phyloP scores from a whole-genome alignment of 257 asterid species.

The Nicotiana benthamiana region DNA sequence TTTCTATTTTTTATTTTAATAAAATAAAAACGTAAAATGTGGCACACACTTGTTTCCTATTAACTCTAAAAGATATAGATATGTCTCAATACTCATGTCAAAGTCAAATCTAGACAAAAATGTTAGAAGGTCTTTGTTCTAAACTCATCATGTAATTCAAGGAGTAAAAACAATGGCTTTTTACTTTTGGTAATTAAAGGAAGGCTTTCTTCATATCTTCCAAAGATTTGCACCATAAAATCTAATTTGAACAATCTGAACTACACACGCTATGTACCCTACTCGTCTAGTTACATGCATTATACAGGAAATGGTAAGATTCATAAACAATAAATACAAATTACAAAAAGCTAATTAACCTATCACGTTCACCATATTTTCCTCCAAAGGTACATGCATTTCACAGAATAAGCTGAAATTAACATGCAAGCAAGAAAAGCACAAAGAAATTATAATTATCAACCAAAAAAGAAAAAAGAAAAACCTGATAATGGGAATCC shows the following conservation, averaged over 20 bases:
- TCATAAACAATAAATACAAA: not conserved
- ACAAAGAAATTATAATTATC: not conserved
- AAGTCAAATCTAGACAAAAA: not conserved
- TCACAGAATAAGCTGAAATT: not conserved
- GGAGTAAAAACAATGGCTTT: not conserved
- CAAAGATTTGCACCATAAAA: not conserved
- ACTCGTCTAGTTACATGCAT: not conserved
- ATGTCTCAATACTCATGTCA: not conserved
- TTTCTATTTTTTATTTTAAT: not conserved
- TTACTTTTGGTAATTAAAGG: not conserved
- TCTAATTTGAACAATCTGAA: not conserved
- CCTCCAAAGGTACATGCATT: not conserved
- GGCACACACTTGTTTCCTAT: not conserved
- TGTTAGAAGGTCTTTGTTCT: not conserved
- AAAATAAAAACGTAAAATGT: not conserved
- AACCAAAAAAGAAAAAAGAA: not conserved
- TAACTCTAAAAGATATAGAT: not conserved
- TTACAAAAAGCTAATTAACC: not conserved
- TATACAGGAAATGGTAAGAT: not conserved
- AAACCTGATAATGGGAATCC: constrained; percentile 20
- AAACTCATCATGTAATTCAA: not conserved
- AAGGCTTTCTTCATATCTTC: not conserved
- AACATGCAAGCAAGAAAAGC: not conserved
- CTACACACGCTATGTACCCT: not conserved
- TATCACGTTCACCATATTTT: not conserved